Conservation (phyloP, 148 eudicot species). For the Drosera capensis region DNA sequence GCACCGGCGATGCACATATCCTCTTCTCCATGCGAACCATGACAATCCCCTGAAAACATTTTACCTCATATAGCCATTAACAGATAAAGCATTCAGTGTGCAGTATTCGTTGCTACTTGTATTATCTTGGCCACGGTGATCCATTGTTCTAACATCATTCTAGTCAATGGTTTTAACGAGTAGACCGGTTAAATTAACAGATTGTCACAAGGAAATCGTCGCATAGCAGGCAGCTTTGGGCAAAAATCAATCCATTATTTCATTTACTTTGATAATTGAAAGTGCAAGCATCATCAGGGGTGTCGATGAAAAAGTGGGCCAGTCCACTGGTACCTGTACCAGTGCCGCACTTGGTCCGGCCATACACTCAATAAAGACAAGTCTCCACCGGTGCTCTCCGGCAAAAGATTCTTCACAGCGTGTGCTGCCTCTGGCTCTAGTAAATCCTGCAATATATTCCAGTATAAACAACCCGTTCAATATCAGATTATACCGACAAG, state of each 20-base stretch:
- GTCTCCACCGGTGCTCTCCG: constrained; percentile 51
- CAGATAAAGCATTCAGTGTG: too few species aligned
- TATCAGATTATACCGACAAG: too few species aligned
- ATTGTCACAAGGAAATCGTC: too few species aligned
- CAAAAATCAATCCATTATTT: too few species aligned
- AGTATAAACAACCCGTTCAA: too few species aligned
- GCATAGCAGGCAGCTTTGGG: too few species aligned
- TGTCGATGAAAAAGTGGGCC: constrained; percentile 91
- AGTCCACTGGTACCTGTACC: constrained; percentile 85
- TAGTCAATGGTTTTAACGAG: too few species aligned
- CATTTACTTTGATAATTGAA: constrained; percentile 53
- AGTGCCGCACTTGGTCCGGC: constrained; percentile 94
- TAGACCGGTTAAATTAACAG: too few species aligned
- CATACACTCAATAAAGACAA: constrained; percentile 82
- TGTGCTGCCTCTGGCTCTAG: constrained; percentile 55
- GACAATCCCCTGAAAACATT: constrained; percentile 63
- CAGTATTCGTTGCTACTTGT: too few species aligned
- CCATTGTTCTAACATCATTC: too few species aligned
- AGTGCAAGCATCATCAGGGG: constrained; percentile 79
- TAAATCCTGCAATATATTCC: constrained; percentile 53
- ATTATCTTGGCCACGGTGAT: too few species aligned
- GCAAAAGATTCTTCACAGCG: constrained; percentile 64
- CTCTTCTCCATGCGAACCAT: constrained; percentile 57
- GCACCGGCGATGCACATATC: constrained; percentile 99
- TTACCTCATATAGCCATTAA: too few species aligned